phyloP scores from a whole-genome alignment of 1,284 basidiomycete species.

The Boletus hoseneyae region DNA sequence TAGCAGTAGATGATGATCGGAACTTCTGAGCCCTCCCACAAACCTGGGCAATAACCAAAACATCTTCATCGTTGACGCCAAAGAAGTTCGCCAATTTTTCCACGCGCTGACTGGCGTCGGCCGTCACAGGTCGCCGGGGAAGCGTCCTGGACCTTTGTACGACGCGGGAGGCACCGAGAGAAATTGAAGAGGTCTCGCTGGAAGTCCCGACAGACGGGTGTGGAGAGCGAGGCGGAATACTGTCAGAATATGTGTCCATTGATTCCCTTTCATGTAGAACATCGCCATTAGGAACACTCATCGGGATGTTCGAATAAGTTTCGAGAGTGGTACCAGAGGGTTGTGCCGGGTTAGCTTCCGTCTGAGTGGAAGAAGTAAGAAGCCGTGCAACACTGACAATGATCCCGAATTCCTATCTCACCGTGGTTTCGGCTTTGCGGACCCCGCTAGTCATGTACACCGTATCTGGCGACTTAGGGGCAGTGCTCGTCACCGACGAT shows the following conservation, averaged over 20 bases:
- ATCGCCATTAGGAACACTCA: background rate
- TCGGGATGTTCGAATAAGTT: background rate
- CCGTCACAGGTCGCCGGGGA: constrained; percentile 3
- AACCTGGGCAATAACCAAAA: constrained; percentile 26
- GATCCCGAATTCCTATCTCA: constrained; percentile 6
- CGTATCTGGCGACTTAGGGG: background rate
- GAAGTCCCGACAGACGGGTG: background rate
- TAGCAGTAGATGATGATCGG: constrained; percentile 2
- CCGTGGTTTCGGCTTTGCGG: constrained; percentile 3
- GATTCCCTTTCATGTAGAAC: background rate
- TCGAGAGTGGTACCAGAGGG: background rate
- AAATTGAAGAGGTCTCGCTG: background rate
- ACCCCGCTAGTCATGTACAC: background rate
- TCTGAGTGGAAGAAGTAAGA: constrained; percentile 11
- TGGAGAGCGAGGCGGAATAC: background rate
- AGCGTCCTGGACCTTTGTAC: background rate
- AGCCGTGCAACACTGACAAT: background rate
- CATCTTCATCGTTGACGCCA: constrained; percentile 51
- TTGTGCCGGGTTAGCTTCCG: background rate
- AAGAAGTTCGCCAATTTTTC: constrained; percentile 58
- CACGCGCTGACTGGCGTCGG: constrained; percentile 15
- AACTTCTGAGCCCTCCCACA: background rate
- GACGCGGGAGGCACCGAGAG: background rate
- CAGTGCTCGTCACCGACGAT: background rate
- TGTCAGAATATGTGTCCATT: background rate